These are phyloP conservation scores for Scheffersomyces illinoinensis DNA, from an alignment of 1,139 yeast species.

Conservation along the genomic window DNA sequence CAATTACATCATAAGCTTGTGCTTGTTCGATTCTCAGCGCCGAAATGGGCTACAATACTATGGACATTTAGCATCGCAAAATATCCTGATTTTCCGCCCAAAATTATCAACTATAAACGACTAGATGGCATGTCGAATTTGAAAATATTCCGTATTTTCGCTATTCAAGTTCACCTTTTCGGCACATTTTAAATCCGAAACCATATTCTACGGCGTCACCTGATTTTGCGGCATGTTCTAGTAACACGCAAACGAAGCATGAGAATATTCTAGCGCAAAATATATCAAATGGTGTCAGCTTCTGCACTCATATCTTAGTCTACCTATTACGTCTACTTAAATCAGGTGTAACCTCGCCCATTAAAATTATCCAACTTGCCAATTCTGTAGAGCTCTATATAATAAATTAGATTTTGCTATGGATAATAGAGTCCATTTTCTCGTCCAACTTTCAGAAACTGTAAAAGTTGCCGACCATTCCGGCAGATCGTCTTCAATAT, in stretches of 20 bases:
- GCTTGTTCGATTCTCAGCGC: background rate
- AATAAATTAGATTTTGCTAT: too few relatives aligned
- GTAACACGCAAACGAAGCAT: background rate
- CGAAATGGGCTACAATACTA: background rate
- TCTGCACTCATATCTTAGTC: too few relatives aligned
- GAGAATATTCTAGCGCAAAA: background rate
- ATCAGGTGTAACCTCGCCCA: too few relatives aligned
- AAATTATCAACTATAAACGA: background rate
- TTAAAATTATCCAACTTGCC: too few relatives aligned
- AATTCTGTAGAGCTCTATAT: too few relatives aligned
- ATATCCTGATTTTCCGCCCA: background rate
- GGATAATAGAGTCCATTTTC: background rate
- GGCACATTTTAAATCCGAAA: background rate
- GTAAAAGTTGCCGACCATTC: background rate
- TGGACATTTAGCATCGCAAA: background rate
- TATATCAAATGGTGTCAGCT: background rate
- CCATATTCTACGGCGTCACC: background rate
- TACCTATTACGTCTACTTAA: too few relatives aligned
- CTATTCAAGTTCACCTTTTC: background rate
- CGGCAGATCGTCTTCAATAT: background rate
- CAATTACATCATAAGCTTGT: background rate
- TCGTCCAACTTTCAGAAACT: background rate
- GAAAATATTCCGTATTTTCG: background rate
- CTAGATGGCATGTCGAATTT: background rate
- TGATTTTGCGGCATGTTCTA: background rate